Evolutionary conservation across 139 green algal species (phyloP).

Genomic region (Volvox reticuliferus): DNA sequence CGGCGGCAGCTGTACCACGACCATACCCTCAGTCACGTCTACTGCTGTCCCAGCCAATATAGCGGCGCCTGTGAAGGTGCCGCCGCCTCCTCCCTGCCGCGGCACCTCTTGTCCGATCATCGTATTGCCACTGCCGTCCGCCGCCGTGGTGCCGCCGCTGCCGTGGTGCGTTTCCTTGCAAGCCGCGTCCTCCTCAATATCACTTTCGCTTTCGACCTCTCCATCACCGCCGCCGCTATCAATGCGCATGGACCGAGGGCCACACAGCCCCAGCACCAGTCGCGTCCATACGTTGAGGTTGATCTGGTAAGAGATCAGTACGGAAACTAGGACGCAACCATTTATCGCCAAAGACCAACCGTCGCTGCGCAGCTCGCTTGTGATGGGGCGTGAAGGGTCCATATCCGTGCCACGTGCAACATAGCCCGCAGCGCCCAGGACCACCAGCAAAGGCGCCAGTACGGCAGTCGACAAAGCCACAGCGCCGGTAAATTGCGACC

Average conservation of each 20-base stretch:
- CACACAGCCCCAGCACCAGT: slow-evolving; percentile 46
- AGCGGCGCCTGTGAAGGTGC: not conserved
- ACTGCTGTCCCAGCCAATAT: not conserved
- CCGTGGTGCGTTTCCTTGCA: not conserved
- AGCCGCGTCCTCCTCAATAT: not conserved
- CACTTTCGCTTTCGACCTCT: not conserved
- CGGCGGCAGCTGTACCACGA: not conserved
- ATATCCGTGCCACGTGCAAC: slow-evolving; percentile 49
- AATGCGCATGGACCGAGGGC: slow-evolving; percentile 23
- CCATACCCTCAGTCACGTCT: not conserved
- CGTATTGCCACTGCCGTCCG: not conserved
- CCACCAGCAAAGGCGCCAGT: slow-evolving; percentile 32
- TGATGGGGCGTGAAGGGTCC: slow-evolving; percentile 56
- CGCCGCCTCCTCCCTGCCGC: not conserved
- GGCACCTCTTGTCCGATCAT: not conserved
- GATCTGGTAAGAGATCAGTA: slow-evolving; percentile 65
- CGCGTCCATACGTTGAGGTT: slow-evolving; percentile 64
- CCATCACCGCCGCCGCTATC: not conserved
- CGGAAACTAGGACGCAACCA: slow-evolving; percentile 48
- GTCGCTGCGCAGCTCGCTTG: slow-evolving; percentile 49
- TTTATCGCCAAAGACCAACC: slow-evolving; percentile 56
- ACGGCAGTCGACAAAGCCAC: slow-evolving; percentile 15
- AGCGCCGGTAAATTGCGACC: slow-evolving; percentile 4
- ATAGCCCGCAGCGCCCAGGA: slow-evolving; percentile 54
- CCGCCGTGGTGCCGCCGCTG: not conserved